phyloP scores from a whole-genome alignment of 768 basidiomycete genomes.

The Mrakia blollopis region DNA sequence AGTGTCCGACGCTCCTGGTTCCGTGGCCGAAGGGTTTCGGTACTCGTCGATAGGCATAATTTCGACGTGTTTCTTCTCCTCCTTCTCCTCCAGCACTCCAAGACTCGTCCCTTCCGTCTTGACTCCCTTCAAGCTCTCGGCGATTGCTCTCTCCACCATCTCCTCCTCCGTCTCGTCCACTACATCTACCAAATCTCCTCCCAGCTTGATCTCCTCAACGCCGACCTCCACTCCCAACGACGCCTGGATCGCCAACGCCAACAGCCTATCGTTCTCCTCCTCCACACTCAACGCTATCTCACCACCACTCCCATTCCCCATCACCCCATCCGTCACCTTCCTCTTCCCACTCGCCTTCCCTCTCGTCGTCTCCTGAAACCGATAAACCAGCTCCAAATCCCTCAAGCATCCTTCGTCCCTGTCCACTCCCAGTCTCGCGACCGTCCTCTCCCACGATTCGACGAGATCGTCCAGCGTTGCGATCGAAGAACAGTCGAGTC shows the following conservation, averaged over 20 bases:
- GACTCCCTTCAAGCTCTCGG: constrained; percentile 34
- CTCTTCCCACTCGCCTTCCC: constrained; percentile 3
- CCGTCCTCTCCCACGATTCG: constrained; percentile 38
- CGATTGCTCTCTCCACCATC: constrained; percentile 31
- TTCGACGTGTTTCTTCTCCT: neutral
- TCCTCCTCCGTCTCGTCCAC: neutral
- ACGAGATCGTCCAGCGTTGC: constrained; percentile 37
- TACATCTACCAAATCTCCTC: too few species aligned
- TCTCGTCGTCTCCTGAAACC: constrained; percentile 32
- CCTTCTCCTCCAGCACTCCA: neutral
- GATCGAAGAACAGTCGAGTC: constrained; percentile 33
- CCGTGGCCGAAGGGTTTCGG: neutral
- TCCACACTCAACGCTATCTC: neutral
- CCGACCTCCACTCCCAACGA: neutral
- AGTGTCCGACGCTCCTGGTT: neutral
- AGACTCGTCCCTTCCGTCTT: neutral
- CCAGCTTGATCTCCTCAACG: neutral
- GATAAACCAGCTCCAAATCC: constrained; percentile 42
- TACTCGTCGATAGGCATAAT: neutral
- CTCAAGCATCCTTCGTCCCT: constrained; percentile 37
- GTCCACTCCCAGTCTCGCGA: constrained; percentile 39
- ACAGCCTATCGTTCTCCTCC: constrained; percentile 34
- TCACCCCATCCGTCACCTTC: constrained; percentile 22
- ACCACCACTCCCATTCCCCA: neutral
- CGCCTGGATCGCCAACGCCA: constrained; percentile 11